Percentiles rank a stretch among this genome's conserved stretches.
phyloP scores from a whole-genome alignment of 805 yeast species.

The Priceomyces carsonii region DNA sequence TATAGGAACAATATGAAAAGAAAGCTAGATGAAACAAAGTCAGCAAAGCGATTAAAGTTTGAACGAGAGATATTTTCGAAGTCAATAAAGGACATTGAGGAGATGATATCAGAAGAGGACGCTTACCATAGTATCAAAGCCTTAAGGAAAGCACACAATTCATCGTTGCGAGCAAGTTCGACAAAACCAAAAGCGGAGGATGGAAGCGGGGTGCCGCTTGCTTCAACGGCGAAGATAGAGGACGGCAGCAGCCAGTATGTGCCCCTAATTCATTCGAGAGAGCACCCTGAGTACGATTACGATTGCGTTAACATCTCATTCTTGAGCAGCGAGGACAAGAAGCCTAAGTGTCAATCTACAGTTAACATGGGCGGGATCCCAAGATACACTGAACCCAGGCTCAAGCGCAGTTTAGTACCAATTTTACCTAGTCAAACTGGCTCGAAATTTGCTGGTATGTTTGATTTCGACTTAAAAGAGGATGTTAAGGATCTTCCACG shows the following conservation, averaged over 20 bases:
- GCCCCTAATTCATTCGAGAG: conserved; percentile 1
- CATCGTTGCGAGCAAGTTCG: not conserved
- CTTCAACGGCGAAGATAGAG: not conserved
- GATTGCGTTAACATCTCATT: conserved; percentile 6
- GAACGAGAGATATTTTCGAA: conserved; percentile 24
- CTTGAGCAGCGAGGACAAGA: conserved; percentile 1
- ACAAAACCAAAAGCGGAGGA: not conserved
- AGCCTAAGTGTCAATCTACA: too few relatives aligned
- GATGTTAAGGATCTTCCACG: conserved; percentile 4
- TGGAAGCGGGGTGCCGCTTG: conserved; percentile 1
- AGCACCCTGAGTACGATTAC: conserved; percentile 3
- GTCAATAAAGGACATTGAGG: conserved; percentile 23
- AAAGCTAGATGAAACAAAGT: conserved; percentile 9
- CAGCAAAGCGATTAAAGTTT: conserved; percentile 17
- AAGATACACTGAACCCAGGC: not conserved
- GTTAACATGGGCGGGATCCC: too few relatives aligned
- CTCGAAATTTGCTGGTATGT: too few relatives aligned
- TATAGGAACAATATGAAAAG: conserved; percentile 2
- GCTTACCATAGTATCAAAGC: too few relatives aligned
- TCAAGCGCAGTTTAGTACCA: not conserved
- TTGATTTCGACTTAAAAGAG: conserved; percentile 9
- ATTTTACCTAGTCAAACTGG: too few relatives aligned
- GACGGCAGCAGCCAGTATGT: conserved; percentile 1
- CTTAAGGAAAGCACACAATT: too few relatives aligned
- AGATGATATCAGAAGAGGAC: conserved; percentile 18